A percentile compares a stretch with the other conserved stretches of the same genome.
Conservation (phyloP, 202 grass and related monocot genomes). For the Tripidium arundinaceum region DNA sequence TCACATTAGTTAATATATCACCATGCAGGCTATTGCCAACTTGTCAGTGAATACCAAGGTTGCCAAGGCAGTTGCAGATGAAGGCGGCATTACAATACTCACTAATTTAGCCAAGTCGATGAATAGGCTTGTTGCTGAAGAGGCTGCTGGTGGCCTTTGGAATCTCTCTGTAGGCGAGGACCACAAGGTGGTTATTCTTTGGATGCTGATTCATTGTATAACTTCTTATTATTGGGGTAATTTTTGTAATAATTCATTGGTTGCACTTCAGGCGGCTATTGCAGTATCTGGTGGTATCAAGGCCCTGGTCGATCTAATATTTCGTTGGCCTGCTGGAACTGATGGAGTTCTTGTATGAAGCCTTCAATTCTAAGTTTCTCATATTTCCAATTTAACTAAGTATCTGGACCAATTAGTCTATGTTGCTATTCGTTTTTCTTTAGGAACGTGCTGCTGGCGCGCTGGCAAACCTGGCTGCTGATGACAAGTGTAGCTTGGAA, state of each 20-base stretch:
- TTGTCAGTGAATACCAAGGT: slow-evolving; percentile 90
- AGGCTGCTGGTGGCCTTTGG: slow-evolving; percentile 98
- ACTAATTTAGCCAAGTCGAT: slow-evolving; percentile 78
- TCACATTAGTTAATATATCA: slow-evolving; percentile 21
- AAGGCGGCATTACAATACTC: slow-evolving; percentile 86
- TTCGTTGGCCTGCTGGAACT: slow-evolving; percentile 77
- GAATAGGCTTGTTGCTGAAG: slow-evolving; percentile 95
- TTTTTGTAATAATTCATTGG: slow-evolving; percentile 35
- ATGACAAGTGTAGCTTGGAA: slow-evolving; percentile 98
- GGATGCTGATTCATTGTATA: slow-evolving; percentile 26
- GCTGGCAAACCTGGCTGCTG: slow-evolving; percentile 96
- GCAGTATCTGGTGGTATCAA: slow-evolving; percentile 81
- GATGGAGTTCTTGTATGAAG: slow-evolving; percentile 93
- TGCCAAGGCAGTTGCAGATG: slow-evolving; percentile 93
- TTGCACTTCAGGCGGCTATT: slow-evolving; percentile 62
- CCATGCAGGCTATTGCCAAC: slow-evolving; percentile 92
- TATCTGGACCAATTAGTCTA: background rate
- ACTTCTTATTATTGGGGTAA: background rate
- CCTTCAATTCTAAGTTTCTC: slow-evolving; percentile 24
- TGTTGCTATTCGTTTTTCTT: slow-evolving; percentile 26
- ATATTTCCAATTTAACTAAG: slow-evolving; percentile 13
- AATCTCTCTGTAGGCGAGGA: slow-evolving; percentile 99
- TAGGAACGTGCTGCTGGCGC: slow-evolving; percentile 98
- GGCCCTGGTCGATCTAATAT: slow-evolving; percentile 95
- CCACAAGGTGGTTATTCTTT: slow-evolving; percentile 78